A percentile compares a stretch with the other conserved stretches of the same genome.
These are phyloP conservation scores for Jacaranda copaia DNA, from an alignment of 257 asterid species.

Conservation along the genomic window DNA sequence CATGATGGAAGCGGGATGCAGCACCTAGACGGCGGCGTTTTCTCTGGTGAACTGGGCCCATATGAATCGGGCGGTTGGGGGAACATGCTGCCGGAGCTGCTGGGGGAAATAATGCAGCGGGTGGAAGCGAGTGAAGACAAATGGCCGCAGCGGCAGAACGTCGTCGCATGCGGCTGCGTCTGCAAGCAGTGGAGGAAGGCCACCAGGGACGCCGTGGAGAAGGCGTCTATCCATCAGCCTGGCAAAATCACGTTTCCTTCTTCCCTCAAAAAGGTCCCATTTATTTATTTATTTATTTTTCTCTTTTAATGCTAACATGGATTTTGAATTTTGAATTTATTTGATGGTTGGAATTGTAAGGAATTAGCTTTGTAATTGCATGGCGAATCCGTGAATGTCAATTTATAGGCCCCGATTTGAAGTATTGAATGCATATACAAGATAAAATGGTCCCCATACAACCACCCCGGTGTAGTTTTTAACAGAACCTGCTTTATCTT, in stretches of 20 bases:
- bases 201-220: constrained; percentile 66
- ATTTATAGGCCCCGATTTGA: neutral
- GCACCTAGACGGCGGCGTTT: constrained; percentile 35
- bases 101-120: constrained; percentile 72
- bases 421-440: neutral
- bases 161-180: constrained; percentile 86
- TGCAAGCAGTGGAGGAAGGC: constrained; percentile 90
- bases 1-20: constrained; percentile 23
- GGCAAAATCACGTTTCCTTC: constrained; percentile 89
- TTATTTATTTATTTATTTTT: neutral
- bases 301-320: neutral
- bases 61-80: constrained; percentile 59
- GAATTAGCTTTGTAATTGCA: constrained; percentile 14
- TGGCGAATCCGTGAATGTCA: neutral
- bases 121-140: constrained; percentile 74
- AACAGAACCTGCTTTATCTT: neutral
- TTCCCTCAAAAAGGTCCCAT: constrained; percentile 78
- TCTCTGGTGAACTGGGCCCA: neutral
- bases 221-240: constrained; percentile 50
- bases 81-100: constrained; percentile 77
- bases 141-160: constrained; percentile 81
- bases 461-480: neutral
- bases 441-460: neutral
- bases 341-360: neutral
- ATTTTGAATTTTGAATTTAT: constrained; percentile 1